A percentile compares a stretch with the other conserved stretches of the same genome.
Evolutionary conservation across 371 early-diverging fungal genomes (phyloP).

Genomic region (Synchytrium microbalum): DNA sequence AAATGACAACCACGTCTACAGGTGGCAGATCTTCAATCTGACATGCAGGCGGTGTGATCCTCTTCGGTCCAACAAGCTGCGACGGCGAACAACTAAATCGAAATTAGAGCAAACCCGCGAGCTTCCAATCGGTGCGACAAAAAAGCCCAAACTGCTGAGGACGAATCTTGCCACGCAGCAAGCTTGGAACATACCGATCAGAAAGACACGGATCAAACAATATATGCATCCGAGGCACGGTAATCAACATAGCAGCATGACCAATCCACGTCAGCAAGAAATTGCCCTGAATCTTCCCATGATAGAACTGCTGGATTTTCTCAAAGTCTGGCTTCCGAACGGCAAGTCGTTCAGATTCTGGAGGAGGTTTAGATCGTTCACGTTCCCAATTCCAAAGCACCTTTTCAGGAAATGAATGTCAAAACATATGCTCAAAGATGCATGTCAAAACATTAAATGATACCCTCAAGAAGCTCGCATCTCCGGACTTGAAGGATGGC

Average conservation of each 20-base stretch:
- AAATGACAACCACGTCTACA: conserved; percentile 63
- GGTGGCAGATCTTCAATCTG: conserved; percentile 52
- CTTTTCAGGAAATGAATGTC: too few relatives aligned
- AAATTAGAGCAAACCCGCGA: background rate
- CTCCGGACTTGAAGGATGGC: too few relatives aligned
- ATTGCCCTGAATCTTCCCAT: too few relatives aligned
- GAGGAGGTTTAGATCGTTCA: too few relatives aligned
- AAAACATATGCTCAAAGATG: too few relatives aligned
- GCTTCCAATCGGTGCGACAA: background rate
- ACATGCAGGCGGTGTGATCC: conserved; percentile 49
- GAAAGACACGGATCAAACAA: conserved; percentile 69
- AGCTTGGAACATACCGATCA: conserved; percentile 62
- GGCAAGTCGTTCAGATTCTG: too few relatives aligned
- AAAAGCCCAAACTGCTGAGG: too few relatives aligned
- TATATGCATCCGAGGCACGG: conserved; percentile 54
- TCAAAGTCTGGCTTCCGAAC: too few relatives aligned
- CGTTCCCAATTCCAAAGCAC: too few relatives aligned
- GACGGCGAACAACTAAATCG: background rate
- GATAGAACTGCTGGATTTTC: too few relatives aligned
- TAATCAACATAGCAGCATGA: conserved; percentile 55
- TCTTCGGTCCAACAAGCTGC: background rate
- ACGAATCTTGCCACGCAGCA: conserved; percentile 20
- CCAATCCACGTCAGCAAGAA: conserved; percentile 42
- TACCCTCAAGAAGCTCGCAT: too few relatives aligned
- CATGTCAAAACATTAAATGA: too few relatives aligned